Base-by-base conservation (phyloP, 257 asterid species). In the Lavandula angustifolia region DNA sequence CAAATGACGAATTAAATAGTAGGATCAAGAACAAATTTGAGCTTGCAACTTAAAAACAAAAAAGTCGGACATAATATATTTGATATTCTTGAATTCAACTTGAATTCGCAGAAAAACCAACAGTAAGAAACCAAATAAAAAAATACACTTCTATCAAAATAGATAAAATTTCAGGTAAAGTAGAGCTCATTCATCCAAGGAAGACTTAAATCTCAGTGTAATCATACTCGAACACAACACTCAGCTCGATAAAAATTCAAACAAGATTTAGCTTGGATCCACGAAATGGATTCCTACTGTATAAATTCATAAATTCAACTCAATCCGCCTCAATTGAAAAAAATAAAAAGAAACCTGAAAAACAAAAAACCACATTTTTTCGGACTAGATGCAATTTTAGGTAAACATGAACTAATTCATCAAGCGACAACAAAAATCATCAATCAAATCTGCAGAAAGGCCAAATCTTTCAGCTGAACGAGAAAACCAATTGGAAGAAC, bases 401-500 rank as follows among this genome's bases (percentile, higher is more conserved):
- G 57, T 52, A 27, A 53, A 29, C 6, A 7, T 2, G 11, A n/a
- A 3, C 22, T 32, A 10, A 13, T 13, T 13, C 7, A 14, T 0
- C 0, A 41, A 33, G 6, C 0, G 13, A 12, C 42, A 41, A 54
- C 29, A 7, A 4, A 9, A 11, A 54, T 54, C 12, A 2, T 32
- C 12, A 54, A 35, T 4, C 3, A 54, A 3, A 14, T 16, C 13
- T n/a, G 29, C 34, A 7, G 11, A 7, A 33, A 3, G 9, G 40
- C n/a, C 11, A 54, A 32, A 4, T 4, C 50, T 5, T 10, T 41
- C 1, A 18, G 65, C 27, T 17, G 4, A 4, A 33, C 4, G 37
- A 32, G 9, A 62, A 32, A 74, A 47, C 4, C 22, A 69, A 63
- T 6, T 17, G 55, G 60, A 41, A 42, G 32, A n/a, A 46, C 27